phyloP scores from a whole-genome alignment of 306 rosid species.

The Trifolium subterraneum region DNA sequence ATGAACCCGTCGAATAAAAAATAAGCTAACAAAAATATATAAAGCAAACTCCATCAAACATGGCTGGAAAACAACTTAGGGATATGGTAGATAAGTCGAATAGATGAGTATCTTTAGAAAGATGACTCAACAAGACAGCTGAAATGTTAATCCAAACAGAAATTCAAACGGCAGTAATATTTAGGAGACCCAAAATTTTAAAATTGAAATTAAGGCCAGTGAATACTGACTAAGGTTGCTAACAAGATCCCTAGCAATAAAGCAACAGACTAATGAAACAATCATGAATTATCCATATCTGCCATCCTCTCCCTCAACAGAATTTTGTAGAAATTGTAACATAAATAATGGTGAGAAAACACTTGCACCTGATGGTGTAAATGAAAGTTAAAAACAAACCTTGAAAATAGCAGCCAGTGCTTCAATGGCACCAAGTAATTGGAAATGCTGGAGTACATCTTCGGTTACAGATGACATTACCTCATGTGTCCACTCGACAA shows the following conservation, averaged over 20 bases:
- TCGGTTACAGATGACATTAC: slow-evolving; percentile 69
- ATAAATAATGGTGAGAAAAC: slow-evolving; percentile 30
- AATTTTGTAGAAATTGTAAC: slow-evolving; percentile 2
- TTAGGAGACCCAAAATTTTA: background rate
- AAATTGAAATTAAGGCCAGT: background rate
- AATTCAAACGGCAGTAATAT: slow-evolving; percentile 19
- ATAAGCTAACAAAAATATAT: background rate
- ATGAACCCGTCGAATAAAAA: slow-evolving; percentile 1
- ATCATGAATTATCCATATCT: background rate
- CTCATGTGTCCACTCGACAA: slow-evolving; percentile 81
- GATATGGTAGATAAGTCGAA: background rate
- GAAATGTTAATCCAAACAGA: background rate
- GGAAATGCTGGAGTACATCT: slow-evolving; percentile 72
- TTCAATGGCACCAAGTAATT: slow-evolving; percentile 79
- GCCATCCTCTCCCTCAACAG: background rate
- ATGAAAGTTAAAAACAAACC: slow-evolving; percentile 56
- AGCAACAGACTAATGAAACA: background rate
- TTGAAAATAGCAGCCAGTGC: slow-evolving; percentile 87
- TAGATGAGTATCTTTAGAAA: background rate
- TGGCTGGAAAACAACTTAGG: background rate
- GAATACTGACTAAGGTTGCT: slow-evolving; percentile 1
- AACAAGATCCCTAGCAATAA: background rate
- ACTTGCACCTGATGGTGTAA: slow-evolving; percentile 24
- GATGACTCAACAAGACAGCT: background rate
- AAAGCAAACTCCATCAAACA: slow-evolving; percentile 3